Conservation (phyloP, 1,284 basidiomycete species). For the Chalciporus piperatoides region DNA sequence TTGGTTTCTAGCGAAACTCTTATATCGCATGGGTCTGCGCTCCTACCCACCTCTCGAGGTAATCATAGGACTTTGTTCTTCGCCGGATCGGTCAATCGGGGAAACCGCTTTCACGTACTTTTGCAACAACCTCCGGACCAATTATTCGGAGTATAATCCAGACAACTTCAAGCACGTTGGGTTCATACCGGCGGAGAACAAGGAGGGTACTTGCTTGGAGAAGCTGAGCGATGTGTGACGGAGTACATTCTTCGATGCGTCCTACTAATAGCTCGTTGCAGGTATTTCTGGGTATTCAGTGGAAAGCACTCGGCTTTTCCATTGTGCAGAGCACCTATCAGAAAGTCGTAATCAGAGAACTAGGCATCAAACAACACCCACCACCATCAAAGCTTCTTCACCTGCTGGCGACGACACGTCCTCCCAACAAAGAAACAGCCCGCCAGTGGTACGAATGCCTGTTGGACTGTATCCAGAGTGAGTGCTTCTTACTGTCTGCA, state of each 20-base stretch:
- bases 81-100: slow-evolving; percentile 42
- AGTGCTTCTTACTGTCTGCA: background rate
- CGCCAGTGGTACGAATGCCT: slow-evolving; percentile 55
- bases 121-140: slow-evolving; percentile 57
- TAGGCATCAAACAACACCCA: slow-evolving; percentile 74
- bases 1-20: slow-evolving; percentile 38
- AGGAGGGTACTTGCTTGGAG: slow-evolving; percentile 48
- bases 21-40: slow-evolving; percentile 74
- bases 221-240: slow-evolving; percentile 60
- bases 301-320: slow-evolving; percentile 71
- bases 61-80: slow-evolving; percentile 65
- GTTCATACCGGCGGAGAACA: slow-evolving; percentile 72
- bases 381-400: slow-evolving; percentile 57
- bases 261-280: slow-evolving; percentile 28
- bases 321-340: slow-evolving; percentile 49
- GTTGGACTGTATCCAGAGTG: background rate
- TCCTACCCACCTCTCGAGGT: slow-evolving; percentile 65
- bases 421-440: slow-evolving; percentile 52
- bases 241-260: background rate
- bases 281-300: slow-evolving; percentile 70
- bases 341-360: slow-evolving; percentile 51
- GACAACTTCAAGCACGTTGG: slow-evolving; percentile 49
- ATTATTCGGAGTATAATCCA: slow-evolving; percentile 63
- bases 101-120: slow-evolving; percentile 68
- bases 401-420: slow-evolving; percentile 58